These are phyloP conservation scores for Aspergillus fumigatus DNA, from an alignment of 2,329 filamentous ascomycete genomes.

Conservation along the genomic window DNA sequence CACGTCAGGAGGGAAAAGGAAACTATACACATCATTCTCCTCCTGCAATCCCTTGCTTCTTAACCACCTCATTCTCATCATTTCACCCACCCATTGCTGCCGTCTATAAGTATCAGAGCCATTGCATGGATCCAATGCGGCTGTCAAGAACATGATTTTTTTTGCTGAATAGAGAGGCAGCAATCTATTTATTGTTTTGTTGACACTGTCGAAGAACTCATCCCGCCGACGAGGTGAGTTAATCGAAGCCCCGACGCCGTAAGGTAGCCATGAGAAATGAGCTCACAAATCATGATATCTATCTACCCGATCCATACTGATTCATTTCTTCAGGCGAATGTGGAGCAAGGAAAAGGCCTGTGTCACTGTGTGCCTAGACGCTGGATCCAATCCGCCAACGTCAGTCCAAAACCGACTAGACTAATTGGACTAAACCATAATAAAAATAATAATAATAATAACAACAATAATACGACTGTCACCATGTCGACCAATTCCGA, in stretches of 20 bases:
- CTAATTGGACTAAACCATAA: background rate
- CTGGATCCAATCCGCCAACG: background rate
- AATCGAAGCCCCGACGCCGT: background rate
- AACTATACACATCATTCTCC: background rate
- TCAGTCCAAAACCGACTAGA: background rate
- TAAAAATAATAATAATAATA: background rate
- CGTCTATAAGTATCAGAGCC: background rate
- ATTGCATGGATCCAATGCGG: background rate
- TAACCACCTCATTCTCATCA: background rate
- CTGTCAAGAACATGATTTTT: background rate
- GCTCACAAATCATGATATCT: background rate
- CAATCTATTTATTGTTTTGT: background rate
- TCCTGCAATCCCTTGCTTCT: background rate
- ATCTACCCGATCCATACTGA: background rate
- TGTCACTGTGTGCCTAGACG: constrained; percentile 11
- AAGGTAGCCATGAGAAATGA: background rate
- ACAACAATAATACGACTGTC: constrained; percentile 11
- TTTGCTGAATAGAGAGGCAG: background rate
- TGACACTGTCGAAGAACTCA: background rate
- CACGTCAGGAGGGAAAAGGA: background rate
- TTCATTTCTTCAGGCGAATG: constrained; percentile 5
- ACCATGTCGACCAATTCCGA: constrained; percentile 29
- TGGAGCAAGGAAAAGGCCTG: constrained; percentile 25
- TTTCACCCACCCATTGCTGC: background rate
- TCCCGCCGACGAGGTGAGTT: background rate